These are phyloP conservation scores for Podila horticola DNA, from an alignment of 192 early-diverging fungal species.

Conservation along the genomic window DNA sequence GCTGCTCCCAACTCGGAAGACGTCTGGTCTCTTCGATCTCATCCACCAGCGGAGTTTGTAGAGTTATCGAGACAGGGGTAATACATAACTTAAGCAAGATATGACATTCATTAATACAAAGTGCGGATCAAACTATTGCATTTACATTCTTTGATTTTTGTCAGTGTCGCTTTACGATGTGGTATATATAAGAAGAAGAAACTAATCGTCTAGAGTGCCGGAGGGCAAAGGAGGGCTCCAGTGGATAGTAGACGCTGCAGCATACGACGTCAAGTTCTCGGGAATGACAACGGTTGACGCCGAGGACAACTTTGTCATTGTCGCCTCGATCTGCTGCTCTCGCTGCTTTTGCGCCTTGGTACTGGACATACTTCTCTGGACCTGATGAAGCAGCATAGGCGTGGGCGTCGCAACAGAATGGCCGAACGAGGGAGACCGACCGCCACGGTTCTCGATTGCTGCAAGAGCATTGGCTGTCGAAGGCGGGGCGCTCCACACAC, in stretches of 20 bases:
- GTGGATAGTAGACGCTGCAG: constrained; percentile 21
- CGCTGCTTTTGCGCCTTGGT: constrained; percentile 2
- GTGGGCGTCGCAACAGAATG: constrained; percentile 37
- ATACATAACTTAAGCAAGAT: background rate
- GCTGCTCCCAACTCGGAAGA: constrained; percentile 53
- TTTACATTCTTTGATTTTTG: no score
- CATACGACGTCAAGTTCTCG: constrained; percentile 23
- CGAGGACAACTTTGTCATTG: background rate
- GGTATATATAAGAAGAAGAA: background rate
- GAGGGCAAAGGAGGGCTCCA: constrained; percentile 27
- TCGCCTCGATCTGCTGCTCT: constrained; percentile 10
- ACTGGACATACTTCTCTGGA: constrained; percentile 18
- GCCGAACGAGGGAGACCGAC: constrained; percentile 8
- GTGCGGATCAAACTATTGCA: no score
- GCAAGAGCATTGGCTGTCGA: constrained; percentile 5
- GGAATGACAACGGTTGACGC: background rate
- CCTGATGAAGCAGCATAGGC: constrained; percentile 2
- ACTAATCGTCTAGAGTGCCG: background rate
- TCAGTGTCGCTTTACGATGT: no score
- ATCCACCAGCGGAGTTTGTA: constrained; percentile 1
- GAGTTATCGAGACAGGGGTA: background rate
- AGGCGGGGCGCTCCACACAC: constrained; percentile 43
- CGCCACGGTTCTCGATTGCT: background rate
- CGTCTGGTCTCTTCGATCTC: constrained; percentile 51
- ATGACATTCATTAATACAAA: no score